Evolutionary conservation across 2,329 filamentous ascomycete species (phyloP).

Genomic region (Emergomyces africanus): DNA sequence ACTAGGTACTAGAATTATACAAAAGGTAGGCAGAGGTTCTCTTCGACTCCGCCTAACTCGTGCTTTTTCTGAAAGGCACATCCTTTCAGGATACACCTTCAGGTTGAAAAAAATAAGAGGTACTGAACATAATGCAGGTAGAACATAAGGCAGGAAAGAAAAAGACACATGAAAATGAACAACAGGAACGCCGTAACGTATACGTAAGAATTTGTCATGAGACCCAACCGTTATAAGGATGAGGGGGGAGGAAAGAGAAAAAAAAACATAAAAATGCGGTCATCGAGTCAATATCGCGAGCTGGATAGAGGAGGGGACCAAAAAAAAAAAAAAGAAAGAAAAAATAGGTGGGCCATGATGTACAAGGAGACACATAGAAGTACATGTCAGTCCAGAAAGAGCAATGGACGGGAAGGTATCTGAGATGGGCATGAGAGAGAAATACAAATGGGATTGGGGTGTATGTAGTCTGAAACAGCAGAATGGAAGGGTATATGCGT

Average conservation of each 20-base stretch:
- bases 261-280: background rate
- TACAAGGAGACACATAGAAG: background rate
- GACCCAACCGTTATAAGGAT: background rate
- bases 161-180: background rate
- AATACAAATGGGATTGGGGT: background rate
- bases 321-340: background rate
- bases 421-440: background rate
- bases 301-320: background rate
- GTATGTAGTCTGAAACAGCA: background rate
- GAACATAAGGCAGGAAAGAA: background rate
- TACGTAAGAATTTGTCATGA: background rate
- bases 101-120: background rate
- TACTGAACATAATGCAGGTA: slow-evolving; percentile 1
- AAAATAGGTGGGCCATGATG: background rate
- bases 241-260: background rate
- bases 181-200: background rate
- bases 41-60: background rate
- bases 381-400: background rate
- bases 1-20: background rate
- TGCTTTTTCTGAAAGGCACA: background rate
- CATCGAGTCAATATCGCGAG: background rate
- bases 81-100: background rate
- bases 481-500: background rate
- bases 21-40: background rate
- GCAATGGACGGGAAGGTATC: background rate